Percentiles rank a stretch among this genome's conserved stretches.
These are phyloP conservation scores for Aspergillus candidus DNA, from an alignment of 2,329 filamentous ascomycete genomes.

Conservation along the genomic window DNA sequence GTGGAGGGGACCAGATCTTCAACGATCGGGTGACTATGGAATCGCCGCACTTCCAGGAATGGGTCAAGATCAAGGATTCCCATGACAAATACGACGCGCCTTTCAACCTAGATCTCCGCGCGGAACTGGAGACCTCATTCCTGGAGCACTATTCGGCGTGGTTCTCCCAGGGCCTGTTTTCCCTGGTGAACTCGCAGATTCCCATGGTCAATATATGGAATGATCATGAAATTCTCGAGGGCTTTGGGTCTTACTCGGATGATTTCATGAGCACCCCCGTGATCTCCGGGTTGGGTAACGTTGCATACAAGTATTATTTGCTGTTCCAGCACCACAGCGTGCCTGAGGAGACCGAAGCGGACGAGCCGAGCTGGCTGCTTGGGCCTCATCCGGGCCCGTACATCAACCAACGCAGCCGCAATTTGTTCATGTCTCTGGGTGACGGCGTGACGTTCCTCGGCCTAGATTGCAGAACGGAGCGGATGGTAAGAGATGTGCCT, in stretches of 20 bases:
- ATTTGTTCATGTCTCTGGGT: conserved; percentile 78
- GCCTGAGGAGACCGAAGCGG: conserved; percentile 67
- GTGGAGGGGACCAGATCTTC: conserved; percentile 94
- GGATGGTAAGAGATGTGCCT: conserved; percentile 48
- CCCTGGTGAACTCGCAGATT: conserved; percentile 88
- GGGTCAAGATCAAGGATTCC: conserved; percentile 75
- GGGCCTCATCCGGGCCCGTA: conserved; percentile 78
- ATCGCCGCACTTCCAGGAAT: conserved; percentile 70
- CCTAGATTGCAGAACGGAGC: conserved; percentile 84
- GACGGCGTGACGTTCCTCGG: conserved; percentile 74
- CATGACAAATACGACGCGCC: conserved; percentile 71
- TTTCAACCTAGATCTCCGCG: conserved; percentile 75
- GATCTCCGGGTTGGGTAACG: conserved; percentile 79
- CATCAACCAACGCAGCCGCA: conserved; percentile 78
- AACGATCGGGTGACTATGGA: conserved; percentile 78
- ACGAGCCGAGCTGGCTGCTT: conserved; percentile 88
- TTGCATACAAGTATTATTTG: conserved; percentile 98
- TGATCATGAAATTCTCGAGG: conserved; percentile 87
- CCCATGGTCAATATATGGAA: conserved; percentile 99
- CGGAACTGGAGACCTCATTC: conserved; percentile 83
- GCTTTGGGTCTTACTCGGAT: conserved; percentile 87
- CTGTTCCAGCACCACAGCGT: conserved; percentile 96
- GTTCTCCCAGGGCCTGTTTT: conserved; percentile 94
- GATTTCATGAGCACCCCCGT: conserved; percentile 87
- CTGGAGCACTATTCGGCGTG: conserved; percentile 83